Base-by-base conservation (phyloP, 2,329 filamentous ascomycete species). In the Ophiocordyceps australis region DNA sequence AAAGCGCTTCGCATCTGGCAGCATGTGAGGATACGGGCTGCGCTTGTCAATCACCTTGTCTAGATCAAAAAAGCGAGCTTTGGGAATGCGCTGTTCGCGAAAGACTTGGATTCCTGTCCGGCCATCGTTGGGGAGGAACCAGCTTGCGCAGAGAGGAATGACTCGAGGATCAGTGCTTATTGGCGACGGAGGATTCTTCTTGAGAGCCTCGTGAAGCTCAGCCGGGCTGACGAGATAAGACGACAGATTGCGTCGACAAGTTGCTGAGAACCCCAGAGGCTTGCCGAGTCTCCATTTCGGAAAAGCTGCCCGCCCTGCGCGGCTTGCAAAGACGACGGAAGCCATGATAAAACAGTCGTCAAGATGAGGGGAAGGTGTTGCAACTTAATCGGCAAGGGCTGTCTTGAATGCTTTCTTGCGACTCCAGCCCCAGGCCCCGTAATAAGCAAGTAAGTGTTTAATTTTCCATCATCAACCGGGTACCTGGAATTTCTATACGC, bases 21-120 rank as follows among this genome's bases (percentile, higher is more conserved):
- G 69, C 89, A 98, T 98, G 49, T 98, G 89, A 7, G 89, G 86
- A 47, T 93, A 95, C 2, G 81, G 78, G 28, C 78, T 92, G 38
- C 72, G 70, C 36, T 74, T 73, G 52, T 98, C 85, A 42, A 89
- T 82, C 45, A 93, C 68, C 40, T 73, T 81, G 52, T 98, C 89
- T 28, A 98, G 65, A 50, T 98, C 85, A 50, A 98, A 98, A 66
- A 95, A 98, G 17, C 83, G 78, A 2, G 89, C 77, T 42, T 75
- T 74, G 14, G 85, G 86, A 35, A 98, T 89, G 40, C 82, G 80
- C 45, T 74, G 69, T 45, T 81, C 67, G 37, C 73, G 68, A 59
- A 86, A 98, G 22, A 75, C 71, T 35, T 89, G 64, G 38, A 78
- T 70, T 28, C 89, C 89, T 25, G 69, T 79, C 33, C 83, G 74